phyloP scores from a whole-genome alignment of 805 yeast genomes.

The Scheffersomyces coipomensis region DNA sequence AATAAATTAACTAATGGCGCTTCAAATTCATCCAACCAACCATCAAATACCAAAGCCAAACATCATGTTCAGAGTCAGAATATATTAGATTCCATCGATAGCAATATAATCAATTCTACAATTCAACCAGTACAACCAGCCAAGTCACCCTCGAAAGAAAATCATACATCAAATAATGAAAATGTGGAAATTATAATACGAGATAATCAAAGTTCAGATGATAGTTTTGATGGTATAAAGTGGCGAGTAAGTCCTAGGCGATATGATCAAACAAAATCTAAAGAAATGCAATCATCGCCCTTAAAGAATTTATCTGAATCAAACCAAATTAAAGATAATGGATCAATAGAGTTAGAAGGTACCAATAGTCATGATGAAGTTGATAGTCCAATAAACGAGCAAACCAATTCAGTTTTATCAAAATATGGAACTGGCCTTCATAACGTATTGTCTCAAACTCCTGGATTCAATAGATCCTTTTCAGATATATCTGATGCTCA shows the following conservation, averaged over 20 bases:
- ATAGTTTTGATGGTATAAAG: constrained; percentile 42
- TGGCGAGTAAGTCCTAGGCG: constrained; percentile 44
- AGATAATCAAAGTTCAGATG: constrained; percentile 39
- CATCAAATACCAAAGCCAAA: neutral
- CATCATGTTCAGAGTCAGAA: neutral
- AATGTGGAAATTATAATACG: constrained; percentile 11
- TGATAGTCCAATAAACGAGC: constrained; percentile 22
- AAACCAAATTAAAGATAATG: constrained; percentile 3
- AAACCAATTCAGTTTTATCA: constrained; percentile 34
- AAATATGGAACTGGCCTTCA: constrained; percentile 43
- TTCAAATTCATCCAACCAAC: neutral
- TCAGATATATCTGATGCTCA: constrained; percentile 25
- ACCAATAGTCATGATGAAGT: neutral
- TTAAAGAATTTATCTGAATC: constrained; percentile 22
- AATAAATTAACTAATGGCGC: constrained; percentile 29
- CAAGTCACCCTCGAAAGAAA: neutral
- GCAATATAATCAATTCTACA: neutral
- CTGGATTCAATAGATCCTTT: constrained; percentile 30
- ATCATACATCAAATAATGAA: constrained; percentile 1
- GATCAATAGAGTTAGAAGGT: neutral
- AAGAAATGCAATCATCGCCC: constrained; percentile 42
- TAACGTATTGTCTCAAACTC: constrained; percentile 28
- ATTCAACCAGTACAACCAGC: constrained; percentile 4
- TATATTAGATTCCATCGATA: neutral
- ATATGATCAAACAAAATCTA: constrained; percentile 6